Evolutionary conservation across 352 stramenopile genomes (phyloP), one percentile per base, ranked within the genome.

Genomic region (Phytophthora citrophthora): DNA sequence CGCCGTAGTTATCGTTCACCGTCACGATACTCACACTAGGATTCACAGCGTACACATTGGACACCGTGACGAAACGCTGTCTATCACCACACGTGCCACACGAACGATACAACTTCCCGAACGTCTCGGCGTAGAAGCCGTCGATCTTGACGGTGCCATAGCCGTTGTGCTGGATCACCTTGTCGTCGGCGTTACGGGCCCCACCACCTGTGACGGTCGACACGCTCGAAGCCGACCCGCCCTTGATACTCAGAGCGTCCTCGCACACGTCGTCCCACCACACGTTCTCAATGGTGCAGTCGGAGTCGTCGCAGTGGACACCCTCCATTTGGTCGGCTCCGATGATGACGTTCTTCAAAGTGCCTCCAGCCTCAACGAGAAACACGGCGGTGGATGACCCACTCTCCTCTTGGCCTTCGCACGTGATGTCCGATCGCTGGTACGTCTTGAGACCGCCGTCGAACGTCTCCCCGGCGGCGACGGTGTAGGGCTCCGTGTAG

Each of bases 321-420:
- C 64, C 64, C 40, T 73, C 53, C 31, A 58, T 59, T 49, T 73
- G 64, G 64, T 73, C 55, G 12, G 43, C 39, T 26, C 69, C 69
- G 58, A 77, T 70, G 66, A 77, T 77, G 40, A 64, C 69, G 50
- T 77, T 77, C 69, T 77, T 73, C 24, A 77, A 59, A 5, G 63
- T 77, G 34, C 51, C 69, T 29, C 69, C 69, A 5, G 69, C 26
- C 57, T 71, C 54, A 31, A 77, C 40, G 16, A 53, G 52, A 56
- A 77, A 77, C 23, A 77, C 55, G 16, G 69, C 64, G 32, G 36
- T 41, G 36, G 36, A 41, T 15, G 36, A 41, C 12, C 36, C 36
- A 8, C 36, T 41, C 36, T 41, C 15, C 36, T 41, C 36, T 18
- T 41, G 36, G 36, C 36, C 36, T 15, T 41, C 36, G 7, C 36